These are phyloP conservation scores for Crithidia sp. DNA, from an alignment of 208 protist species.

Conservation along the genomic window DNA sequence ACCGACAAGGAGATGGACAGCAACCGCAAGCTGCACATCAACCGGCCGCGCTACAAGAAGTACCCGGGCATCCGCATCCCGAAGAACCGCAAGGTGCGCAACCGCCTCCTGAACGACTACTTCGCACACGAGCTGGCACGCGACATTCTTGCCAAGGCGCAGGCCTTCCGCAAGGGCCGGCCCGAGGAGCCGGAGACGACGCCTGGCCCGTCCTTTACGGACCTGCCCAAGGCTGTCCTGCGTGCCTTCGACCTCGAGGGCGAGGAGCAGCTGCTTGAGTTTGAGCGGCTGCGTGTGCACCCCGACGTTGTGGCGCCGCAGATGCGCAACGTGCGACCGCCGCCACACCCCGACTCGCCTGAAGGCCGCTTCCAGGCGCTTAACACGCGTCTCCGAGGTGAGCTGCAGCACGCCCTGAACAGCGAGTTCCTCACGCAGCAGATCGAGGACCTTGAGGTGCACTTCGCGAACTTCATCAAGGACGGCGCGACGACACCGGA, in stretches of 20 bases:
- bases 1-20: slow-evolving; percentile 56
- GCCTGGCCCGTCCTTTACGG: slow-evolving; percentile 52
- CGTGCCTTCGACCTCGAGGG: slow-evolving; percentile 71
- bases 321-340: slow-evolving; percentile 25
- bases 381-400: slow-evolving; percentile 70
- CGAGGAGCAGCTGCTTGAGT: slow-evolving; percentile 53
- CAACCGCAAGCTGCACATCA: slow-evolving; percentile 50
- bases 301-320: slow-evolving; percentile 27
- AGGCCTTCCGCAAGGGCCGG: slow-evolving; percentile 44
- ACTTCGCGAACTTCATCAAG: slow-evolving; percentile 66
- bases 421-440: slow-evolving; percentile 82
- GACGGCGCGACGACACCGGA: slow-evolving; percentile 36
- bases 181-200: slow-evolving; percentile 18
- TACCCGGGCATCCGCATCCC: slow-evolving; percentile 86
- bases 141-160: slow-evolving; percentile 58
- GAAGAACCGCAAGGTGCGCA: slow-evolving; percentile 75
- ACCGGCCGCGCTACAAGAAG: slow-evolving; percentile 73
- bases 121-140: slow-evolving; percentile 63
- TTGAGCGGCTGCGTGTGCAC: slow-evolving; percentile 24
- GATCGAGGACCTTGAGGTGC: slow-evolving; percentile 82
- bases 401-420: slow-evolving; percentile 82
- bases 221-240: slow-evolving; percentile 62
- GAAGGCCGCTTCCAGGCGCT: slow-evolving; percentile 77
- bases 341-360: slow-evolving; percentile 57
- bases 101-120: slow-evolving; percentile 85